Base-by-base conservation (phyloP, 768 basidiomycete genomes). In the Omphalotus guepiniiformis region DNA sequence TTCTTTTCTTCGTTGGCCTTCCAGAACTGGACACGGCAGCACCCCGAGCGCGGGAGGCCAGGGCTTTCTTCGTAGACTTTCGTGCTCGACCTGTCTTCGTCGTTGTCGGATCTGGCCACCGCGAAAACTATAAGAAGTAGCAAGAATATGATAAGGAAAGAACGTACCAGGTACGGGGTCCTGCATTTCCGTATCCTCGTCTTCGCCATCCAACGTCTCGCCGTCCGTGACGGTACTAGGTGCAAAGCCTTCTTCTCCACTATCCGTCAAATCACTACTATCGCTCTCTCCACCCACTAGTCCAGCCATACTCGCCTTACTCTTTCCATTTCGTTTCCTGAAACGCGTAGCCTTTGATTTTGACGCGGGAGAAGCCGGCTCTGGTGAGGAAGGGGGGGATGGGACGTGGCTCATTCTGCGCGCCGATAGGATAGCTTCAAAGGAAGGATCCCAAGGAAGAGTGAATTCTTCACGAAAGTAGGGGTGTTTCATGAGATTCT, bases 251-350 rank as follows among this genome's bases (percentile, higher is more conserved):
- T 91, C 88, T 47, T 90, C 88, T 6, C 81, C 86, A 51, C 86
- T 89, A 62, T 90, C 87, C 3, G 88, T 91, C 56, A 91, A 61
- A 22, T 85, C 88, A 53, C 88, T 90, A 56, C 85, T 88, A 53
- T 90, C 88, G 58, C 88, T 90, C 57, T 91, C 87, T 1, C 88
- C 88, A 12, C 79, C 81, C 2, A 89, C 78, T n/a, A 89, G 64
- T 0, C 87, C 87, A 0, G 86, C 85, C 66, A 84, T 68, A 48
- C 82, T 78, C 6, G 78, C 72, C 54, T 79, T 80, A 19, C 75
- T 78, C 51, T 70, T 74, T 19, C 72, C 68, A 35, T 73, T 71
- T 27, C 65, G 72, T 55, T 68, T 70, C 13, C 27, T 42, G 18
- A 56, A 51, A 5, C 36, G 35, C n/a, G 38, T 9, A 30, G 16